Base-by-base conservation (phyloP, 805 yeast genomes). In the Nakazawaea laoshanensis region DNA sequence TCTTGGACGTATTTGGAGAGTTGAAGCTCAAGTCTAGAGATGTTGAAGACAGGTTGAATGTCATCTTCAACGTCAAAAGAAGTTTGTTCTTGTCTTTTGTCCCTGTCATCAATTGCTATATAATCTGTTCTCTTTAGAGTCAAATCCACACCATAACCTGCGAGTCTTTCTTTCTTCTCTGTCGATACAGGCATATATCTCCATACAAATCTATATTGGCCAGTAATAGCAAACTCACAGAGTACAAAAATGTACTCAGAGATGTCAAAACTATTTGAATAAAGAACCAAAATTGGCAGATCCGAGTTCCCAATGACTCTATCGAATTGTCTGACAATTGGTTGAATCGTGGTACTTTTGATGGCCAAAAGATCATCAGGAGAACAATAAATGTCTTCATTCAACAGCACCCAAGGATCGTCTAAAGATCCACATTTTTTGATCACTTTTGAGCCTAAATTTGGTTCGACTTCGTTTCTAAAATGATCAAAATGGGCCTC, bases 301-400 rank as follows among this genome's bases (percentile, higher is more conserved):
- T 55, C 48, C 4, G 47, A 49, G 3, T 41, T 29, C 1, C 94
- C 94, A 30, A 84, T 62, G 0, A 80, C 58, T 36, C 86, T 63
- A 46, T 89, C 96, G 39, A 70, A 67, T 0, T 73, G 61, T 7
- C 19, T 23, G 8, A 9, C 20, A 11, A 14, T 5, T 12, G 12
- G 24, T 9, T 7, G 4, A 4, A 5, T n/a, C 5, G 5, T 19
- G 6, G 12, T 10, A 4, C 24, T n/a, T 3, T 49, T 44, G 36
- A 92, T 61, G 3, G 96, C 94, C 52, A 73, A 92, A 1, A 86
- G 67, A 37, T 81, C 94, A 35, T 74, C 83, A 3, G 77, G 59
- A 7, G 78, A 70, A 45, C 87, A 77, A 47, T 77, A 79, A 2
- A 65, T 50, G 17, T 63, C 61, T 30, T 70, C 70, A 37, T 77